Percentiles rank a stretch among this genome's conserved stretches.
These are phyloP conservation scores for Aspergillus japonicus DNA, from an alignment of 2,329 filamentous ascomycete genomes.

Conservation along the genomic window DNA sequence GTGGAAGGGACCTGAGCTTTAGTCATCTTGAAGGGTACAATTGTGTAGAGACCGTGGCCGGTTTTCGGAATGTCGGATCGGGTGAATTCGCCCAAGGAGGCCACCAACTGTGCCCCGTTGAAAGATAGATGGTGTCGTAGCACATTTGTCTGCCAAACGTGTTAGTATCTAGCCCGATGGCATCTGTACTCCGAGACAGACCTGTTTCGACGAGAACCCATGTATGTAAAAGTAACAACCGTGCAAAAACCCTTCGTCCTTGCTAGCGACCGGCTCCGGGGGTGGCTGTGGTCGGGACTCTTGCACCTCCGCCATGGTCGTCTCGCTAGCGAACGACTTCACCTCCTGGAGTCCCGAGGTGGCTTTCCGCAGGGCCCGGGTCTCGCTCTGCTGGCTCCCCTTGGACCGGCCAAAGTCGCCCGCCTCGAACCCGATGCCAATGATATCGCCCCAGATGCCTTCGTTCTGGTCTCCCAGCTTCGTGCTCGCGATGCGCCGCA, in stretches of 20 bases:
- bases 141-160: conserved; percentile 30
- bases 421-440: conserved; percentile 50
- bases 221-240: conserved; percentile 59
- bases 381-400: conserved; percentile 28
- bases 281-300: conserved; percentile 21
- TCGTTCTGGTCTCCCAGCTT: conserved; percentile 78
- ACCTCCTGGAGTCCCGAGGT: conserved; percentile 32
- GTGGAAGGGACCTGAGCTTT: conserved; percentile 36
- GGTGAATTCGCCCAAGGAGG: conserved; percentile 35
- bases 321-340: conserved; percentile 41
- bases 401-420: conserved; percentile 25
- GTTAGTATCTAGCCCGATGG: conserved; percentile 14
- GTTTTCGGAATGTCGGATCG: conserved; percentile 35
- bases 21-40: conserved; percentile 41
- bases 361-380: conserved; percentile 13
- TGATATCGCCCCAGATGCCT: conserved; percentile 87
- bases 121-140: conserved; percentile 42
- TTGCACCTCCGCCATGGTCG: conserved; percentile 30
- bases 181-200: conserved; percentile 32
- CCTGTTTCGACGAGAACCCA: conserved; percentile 57
- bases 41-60: conserved; percentile 37
- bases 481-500: conserved; percentile 82
- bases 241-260: conserved; percentile 52
- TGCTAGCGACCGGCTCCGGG: conserved; percentile 22
- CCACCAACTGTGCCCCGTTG: conserved; percentile 42